Percentiles rank a stretch among this genome's conserved stretches.
Conservation (phyloP, 331 rosid genomes). For the Acacia concinna region DNA sequence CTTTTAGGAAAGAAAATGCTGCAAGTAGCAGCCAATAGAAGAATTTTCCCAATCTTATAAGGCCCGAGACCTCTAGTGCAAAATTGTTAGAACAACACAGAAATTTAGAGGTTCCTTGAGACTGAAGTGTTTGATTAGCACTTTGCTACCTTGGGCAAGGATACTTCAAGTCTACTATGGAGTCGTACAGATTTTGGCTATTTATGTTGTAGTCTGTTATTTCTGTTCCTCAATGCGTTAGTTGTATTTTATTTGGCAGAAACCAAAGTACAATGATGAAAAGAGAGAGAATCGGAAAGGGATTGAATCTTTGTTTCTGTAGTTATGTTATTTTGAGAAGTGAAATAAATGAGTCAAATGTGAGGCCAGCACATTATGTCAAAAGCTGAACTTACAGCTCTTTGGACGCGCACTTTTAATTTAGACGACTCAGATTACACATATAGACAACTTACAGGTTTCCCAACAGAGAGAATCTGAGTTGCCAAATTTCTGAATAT, state of each 20-base stretch:
- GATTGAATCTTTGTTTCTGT: neutral
- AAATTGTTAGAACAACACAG: neutral
- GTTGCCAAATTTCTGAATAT: neutral
- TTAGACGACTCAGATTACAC: neutral
- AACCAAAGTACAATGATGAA: neutral
- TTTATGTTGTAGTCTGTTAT: neutral
- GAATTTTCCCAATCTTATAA: slow-evolving; percentile 12
- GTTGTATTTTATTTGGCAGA: neutral
- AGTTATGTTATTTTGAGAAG: neutral
- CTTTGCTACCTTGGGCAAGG: neutral
- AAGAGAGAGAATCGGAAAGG: neutral
- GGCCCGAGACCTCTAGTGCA: neutral
- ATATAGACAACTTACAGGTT: neutral
- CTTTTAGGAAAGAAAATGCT: slow-evolving; percentile 64
- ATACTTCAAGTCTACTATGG: neutral
- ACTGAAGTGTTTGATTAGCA: neutral
- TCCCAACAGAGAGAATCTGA: neutral
- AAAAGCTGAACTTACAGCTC: neutral
- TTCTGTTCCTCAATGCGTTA: neutral
- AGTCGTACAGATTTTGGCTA: neutral
- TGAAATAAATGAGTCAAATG: neutral
- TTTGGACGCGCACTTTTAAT: neutral
- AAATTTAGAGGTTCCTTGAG: neutral
- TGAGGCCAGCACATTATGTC: neutral
- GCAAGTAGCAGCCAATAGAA: slow-evolving; percentile 44